Base-by-base conservation (phyloP, 192 early-diverging fungal genomes). In the Umbelopsis isabellina region DNA sequence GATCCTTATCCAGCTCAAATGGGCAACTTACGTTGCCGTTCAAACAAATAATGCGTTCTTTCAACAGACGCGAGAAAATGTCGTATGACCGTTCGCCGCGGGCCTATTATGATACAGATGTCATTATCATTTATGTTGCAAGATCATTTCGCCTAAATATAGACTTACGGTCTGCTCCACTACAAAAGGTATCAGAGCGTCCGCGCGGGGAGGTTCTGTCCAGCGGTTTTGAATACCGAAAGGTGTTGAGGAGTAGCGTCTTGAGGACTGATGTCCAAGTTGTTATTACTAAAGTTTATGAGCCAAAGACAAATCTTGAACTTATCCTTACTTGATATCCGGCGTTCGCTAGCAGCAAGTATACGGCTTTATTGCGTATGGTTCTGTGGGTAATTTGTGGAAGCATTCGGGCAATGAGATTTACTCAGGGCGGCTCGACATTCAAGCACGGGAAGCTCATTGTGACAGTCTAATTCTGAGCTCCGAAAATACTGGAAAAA, bases 21-120 rank as follows among this genome's bases (percentile, higher is more conserved):
- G n/a, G 11, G 4, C 22, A 1, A 71, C 71, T 72, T 73, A 93
- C 90, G 13, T 91, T 87, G 10, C 95, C 96, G 78, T 95, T 95
- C n/a, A 99, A 87, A 81, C 95, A 94, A 8, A 99, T 85, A 64
- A 99, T 99, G 46, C 97, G 89, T 71, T 99, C 97, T 73, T 96
- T 96, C 66, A 99, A 84, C 46, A 99, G 79, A 6, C 97, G 89
- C 45, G 97, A 99, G 80, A 93, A 99, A 51, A 99, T 99, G 69
- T 99, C 97, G 78, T 93, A 99, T 22, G 95, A 95, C 7, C 95
- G 90, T 79, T 99, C 97, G 4, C 96, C 95, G 16, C 92, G 81
- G 13, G 88, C 81, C 87, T 89, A 75, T 25, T 49, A 2, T 37
- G 46, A 3, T 13, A 22, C 33, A n/a, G 30, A 21, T 22, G 12